These are phyloP conservation scores for Vachellia pachyceras DNA, from an alignment of 306 rosid species.

Conservation along the genomic window DNA sequence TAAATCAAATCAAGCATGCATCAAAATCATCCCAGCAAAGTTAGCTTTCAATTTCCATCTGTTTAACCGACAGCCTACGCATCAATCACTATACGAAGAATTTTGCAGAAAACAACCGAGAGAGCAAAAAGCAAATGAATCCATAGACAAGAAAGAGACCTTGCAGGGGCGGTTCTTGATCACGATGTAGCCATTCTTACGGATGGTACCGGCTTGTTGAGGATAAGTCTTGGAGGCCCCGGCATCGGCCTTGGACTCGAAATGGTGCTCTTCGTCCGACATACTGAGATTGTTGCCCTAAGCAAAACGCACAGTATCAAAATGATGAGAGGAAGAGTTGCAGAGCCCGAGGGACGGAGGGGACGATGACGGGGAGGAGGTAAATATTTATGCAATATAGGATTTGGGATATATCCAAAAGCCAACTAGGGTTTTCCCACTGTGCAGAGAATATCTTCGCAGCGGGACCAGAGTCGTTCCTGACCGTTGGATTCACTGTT, in stretches of 20 bases:
- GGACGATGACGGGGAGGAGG: background rate
- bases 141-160: slow-evolving; percentile 22
- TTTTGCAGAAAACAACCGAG: background rate
- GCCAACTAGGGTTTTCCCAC: background rate
- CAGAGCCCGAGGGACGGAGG: background rate
- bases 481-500: background rate
- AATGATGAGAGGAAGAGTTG: background rate
- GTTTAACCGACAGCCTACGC: background rate
- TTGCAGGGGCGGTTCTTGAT: slow-evolving; percentile 59
- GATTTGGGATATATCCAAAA: background rate
- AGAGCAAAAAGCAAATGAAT: background rate
- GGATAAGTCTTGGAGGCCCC: slow-evolving; percentile 60
- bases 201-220: slow-evolving; percentile 59
- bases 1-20: background rate
- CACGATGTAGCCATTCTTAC: slow-evolving; percentile 61
- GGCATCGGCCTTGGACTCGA: slow-evolving; percentile 60
- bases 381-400: background rate
- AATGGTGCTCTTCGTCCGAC: slow-evolving; percentile 62
- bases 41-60: background rate
- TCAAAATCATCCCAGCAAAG: background rate
- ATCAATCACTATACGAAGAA: background rate
- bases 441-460: background rate
- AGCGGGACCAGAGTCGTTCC: background rate
- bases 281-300: slow-evolving; percentile 14
- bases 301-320: slow-evolving; percentile 6